These are phyloP conservation scores for Penicillium odoratum DNA, from an alignment of 495 filamentous ascomycete species.

Conservation along the genomic window DNA sequence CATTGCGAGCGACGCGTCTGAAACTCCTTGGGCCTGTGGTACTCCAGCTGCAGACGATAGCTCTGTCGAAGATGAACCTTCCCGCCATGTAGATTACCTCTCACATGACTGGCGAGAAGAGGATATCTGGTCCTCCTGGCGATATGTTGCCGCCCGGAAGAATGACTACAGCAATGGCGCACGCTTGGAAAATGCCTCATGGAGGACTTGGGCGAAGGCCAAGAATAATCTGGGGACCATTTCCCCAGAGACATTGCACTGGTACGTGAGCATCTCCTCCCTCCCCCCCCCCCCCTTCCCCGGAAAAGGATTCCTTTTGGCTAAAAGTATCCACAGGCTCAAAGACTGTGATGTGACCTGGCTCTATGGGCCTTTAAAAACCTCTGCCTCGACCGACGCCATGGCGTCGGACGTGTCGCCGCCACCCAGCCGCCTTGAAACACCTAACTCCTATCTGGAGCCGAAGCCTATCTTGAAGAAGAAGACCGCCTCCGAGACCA, in stretches of 20 bases:
- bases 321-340: slow-evolving; percentile 59
- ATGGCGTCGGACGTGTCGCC: slow-evolving; percentile 45
- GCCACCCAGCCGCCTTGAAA: slow-evolving; percentile 65
- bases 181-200: slow-evolving; percentile 92
- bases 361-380: slow-evolving; percentile 92
- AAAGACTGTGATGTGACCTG: slow-evolving; percentile 98
- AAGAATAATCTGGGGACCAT: slow-evolving; percentile 84
- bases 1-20: slow-evolving; percentile 26
- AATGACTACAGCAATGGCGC: slow-evolving; percentile 77
- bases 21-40: slow-evolving; percentile 21
- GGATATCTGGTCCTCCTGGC: slow-evolving; percentile 98
- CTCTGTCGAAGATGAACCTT: slow-evolving; percentile 73
- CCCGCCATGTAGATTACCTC: slow-evolving; percentile 92
- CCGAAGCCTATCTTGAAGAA: slow-evolving; percentile 97
- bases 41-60: slow-evolving; percentile 75
- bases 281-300: slow-evolving; percentile 2
- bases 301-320: not conserved
- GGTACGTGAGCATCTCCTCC: slow-evolving; percentile 52
- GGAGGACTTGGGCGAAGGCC: slow-evolving; percentile 95
- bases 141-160: slow-evolving; percentile 78
- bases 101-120: slow-evolving; percentile 95
- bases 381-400: slow-evolving; percentile 45
- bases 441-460: slow-evolving; percentile 75
- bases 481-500: slow-evolving; percentile 90
- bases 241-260: slow-evolving; percentile 85